Conservation (phyloP, 2,329 filamentous ascomycete species). For the Colletotrichum endophyticum region DNA sequence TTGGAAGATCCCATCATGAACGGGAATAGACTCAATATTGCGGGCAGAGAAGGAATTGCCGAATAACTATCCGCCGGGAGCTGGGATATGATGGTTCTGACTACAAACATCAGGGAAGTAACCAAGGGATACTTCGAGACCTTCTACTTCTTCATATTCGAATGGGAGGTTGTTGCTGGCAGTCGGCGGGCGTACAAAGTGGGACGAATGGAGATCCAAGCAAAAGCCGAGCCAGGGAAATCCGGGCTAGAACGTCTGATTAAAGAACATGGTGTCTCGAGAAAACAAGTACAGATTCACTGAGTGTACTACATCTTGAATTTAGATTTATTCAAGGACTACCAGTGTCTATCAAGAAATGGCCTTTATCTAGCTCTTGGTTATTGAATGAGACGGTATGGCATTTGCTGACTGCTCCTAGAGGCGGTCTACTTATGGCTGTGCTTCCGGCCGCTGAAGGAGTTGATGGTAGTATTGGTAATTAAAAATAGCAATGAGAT, state of each 20-base stretch:
- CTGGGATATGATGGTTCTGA: background rate
- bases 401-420: background rate
- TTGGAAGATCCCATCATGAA: background rate
- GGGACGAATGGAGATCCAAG: background rate
- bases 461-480: background rate
- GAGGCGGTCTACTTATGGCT: background rate
- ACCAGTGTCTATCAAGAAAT: background rate
- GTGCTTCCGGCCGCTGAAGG: background rate
- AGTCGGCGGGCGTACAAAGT: background rate
- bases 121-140: background rate
- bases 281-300: background rate
- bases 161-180: background rate
- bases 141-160: background rate
- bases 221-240: background rate
- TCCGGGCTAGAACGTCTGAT: background rate
- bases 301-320: background rate
- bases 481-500: background rate
- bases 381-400: background rate
- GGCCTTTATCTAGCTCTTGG: background rate
- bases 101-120: background rate
- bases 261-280: background rate
- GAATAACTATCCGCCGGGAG: background rate
- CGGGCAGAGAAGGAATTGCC: background rate
- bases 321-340: accelerated
- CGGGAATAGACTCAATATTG: background rate